Percentiles rank a stretch among this genome's conserved stretches.
These are phyloP conservation scores for Nigrospora sphaerica DNA, from an alignment of 2,329 filamentous ascomycete species.

Conservation along the genomic window DNA sequence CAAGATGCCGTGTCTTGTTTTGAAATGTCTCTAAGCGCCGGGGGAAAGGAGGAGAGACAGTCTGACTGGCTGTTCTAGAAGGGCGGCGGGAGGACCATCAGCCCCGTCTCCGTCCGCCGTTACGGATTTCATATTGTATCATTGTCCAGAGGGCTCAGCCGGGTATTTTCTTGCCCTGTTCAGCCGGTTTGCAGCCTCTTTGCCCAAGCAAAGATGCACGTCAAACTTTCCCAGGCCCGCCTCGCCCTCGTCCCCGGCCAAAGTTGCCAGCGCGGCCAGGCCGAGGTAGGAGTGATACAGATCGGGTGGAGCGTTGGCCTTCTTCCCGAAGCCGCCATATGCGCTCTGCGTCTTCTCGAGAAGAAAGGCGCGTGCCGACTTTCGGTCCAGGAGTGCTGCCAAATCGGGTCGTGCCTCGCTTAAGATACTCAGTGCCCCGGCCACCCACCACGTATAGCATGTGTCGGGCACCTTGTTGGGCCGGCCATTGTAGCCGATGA, in stretches of 20 bases:
- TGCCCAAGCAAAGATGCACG: conserved; percentile 67
- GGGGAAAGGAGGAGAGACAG: too few relatives aligned
- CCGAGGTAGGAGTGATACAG: conserved; percentile 88
- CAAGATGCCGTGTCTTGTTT: too few relatives aligned
- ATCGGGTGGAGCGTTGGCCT: conserved; percentile 61
- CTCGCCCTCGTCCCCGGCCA: conserved; percentile 47
- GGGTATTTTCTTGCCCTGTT: conserved; percentile 30
- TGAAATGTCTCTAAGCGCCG: too few relatives aligned
- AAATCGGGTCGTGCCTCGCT: conserved; percentile 48
- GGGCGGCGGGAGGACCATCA: too few relatives aligned
- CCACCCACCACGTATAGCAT: conserved; percentile 93
- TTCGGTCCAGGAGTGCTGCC: conserved; percentile 48
- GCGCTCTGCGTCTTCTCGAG: conserved; percentile 80
- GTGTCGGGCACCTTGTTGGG: conserved; percentile 90
- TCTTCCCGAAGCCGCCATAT: conserved; percentile 77
- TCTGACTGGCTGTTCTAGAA: too few relatives aligned
- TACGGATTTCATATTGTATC: background rate
- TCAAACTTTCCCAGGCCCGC: conserved; percentile 64
- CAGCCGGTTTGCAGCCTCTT: conserved; percentile 45
- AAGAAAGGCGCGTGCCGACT: conserved; percentile 67
- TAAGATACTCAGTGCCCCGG: conserved; percentile 48
- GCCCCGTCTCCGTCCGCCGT: too few relatives aligned
- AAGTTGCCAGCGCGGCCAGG: conserved; percentile 68
- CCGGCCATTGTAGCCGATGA: conserved; percentile 75
- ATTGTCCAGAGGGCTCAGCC: background rate